A percentile compares a stretch with the other conserved stretches of the same genome.
phyloP scores from a whole-genome alignment of 371 early-diverging fungal species.

The Modicella reniformis region DNA sequence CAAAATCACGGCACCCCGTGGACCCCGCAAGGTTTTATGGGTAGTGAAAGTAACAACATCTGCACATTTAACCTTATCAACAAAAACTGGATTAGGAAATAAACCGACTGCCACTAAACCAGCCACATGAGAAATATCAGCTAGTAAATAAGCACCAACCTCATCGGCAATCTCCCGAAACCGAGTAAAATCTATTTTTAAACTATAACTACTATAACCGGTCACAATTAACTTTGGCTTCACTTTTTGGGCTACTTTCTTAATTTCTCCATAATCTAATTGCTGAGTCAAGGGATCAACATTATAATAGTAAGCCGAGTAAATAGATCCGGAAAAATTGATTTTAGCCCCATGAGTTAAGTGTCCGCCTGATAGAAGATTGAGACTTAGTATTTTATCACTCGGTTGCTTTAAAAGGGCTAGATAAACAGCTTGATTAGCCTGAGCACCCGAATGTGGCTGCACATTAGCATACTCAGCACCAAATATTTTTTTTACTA shows the following conservation, averaged over 20 bases:
- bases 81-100: no score
- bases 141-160: conserved; percentile 94
- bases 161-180: conserved; percentile 93
- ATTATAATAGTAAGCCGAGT: conserved; percentile 97
- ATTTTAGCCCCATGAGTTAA: conserved; percentile 99
- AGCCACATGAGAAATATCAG: conserved; percentile 98
- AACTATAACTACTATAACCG: conserved; percentile 97
- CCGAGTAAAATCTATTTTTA: conserved; percentile 97
- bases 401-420: conserved; percentile 97
- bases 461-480: conserved; percentile 99
- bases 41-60: conserved; percentile 99
- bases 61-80: no score
- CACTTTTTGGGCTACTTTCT: no score
- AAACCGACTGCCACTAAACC: conserved; percentile 93
- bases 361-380: conserved; percentile 98
- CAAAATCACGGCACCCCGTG: conserved; percentile 99
- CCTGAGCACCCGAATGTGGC: conserved; percentile 95
- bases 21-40: conserved; percentile 99
- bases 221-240: no score
- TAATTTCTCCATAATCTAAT: no score
- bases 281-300: conserved; percentile 89
- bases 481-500: no score
- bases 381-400: conserved; percentile 98
- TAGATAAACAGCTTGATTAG: conserved; percentile 97
- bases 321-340: conserved; percentile 98